These are phyloP conservation scores for Cercophora samala DNA, from an alignment of 495 filamentous ascomycete species.

Conservation along the genomic window DNA sequence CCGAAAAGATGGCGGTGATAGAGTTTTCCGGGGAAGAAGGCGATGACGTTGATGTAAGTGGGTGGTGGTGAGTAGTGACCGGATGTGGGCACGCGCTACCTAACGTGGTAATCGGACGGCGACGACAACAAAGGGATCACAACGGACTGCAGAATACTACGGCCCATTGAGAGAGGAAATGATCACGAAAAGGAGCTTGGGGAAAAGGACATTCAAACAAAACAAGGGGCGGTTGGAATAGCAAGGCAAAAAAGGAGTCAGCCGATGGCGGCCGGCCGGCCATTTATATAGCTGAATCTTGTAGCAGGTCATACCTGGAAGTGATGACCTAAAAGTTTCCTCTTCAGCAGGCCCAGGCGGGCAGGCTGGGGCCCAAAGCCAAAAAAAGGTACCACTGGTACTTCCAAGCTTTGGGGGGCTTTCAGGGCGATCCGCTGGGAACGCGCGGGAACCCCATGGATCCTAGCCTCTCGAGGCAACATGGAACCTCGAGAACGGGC, in stretches of 20 bases:
- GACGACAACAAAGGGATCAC: slow-evolving; percentile 16
- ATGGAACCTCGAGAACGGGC: slow-evolving; percentile 4
- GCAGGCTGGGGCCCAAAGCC: slow-evolving; percentile 22
- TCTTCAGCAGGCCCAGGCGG: slow-evolving; percentile 23
- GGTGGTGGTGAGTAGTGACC: not conserved
- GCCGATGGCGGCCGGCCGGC: slow-evolving; percentile 26
- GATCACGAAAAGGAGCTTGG: slow-evolving; percentile 1
- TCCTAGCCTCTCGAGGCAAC: not conserved
- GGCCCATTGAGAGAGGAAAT: slow-evolving; percentile 14
- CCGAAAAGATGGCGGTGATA: not conserved
- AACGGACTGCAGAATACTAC: slow-evolving; percentile 8
- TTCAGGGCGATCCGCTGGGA: slow-evolving; percentile 13
- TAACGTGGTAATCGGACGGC: slow-evolving; percentile 9
- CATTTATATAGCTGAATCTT: slow-evolving; percentile 28
- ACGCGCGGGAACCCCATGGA: not conserved
- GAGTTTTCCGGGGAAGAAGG: no score
- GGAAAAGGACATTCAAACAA: slow-evolving; percentile 19
- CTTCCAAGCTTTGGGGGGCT: slow-evolving; percentile 3
- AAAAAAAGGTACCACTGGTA: slow-evolving; percentile 7
- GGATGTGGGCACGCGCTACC: slow-evolving; percentile 14
- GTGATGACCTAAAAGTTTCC: slow-evolving; percentile 37
- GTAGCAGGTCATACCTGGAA: slow-evolving; percentile 24
- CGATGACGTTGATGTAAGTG: slow-evolving; percentile 13
- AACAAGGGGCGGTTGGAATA: slow-evolving; percentile 14
- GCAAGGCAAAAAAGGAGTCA: slow-evolving; percentile 15